Base-by-base conservation (phyloP, 441 rosid species). In the Capsella rubella region DNA sequence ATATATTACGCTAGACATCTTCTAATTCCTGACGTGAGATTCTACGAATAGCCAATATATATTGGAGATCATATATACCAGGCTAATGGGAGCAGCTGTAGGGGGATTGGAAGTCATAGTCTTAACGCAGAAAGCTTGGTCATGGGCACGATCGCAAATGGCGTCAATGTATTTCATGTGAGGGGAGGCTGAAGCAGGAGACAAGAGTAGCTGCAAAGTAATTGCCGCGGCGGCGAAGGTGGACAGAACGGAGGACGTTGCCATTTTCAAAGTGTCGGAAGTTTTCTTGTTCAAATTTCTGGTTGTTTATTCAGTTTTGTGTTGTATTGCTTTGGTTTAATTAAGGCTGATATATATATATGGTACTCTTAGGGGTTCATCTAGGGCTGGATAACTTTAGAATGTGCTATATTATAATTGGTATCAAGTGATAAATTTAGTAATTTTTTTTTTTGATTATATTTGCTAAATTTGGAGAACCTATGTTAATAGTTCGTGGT, bases 111-210 rank as follows among this genome's bases (percentile, higher is more conserved):
- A 16, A 32, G 74, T 69, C 39, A 76, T 46, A 27, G 70, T 76
- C 5, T 76, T 46, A 10, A 35, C 8, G 64, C 79, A 76, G 18
- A 34, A 63, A 3, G 46, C 8, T 53, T 69, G 54, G 64, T 77
- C 80, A 29, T 65, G 72, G 11, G 71, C 34, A 2, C 80, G 73
- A 40, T 77, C 76, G 2, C 80, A 77, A 15, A 77, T 21, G 4
- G 77, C 59, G 27, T 77, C 76, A 34, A 77, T 76, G 69, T 76
- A 57, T 27, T 64, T 55, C 55, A 64, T 59, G 69, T 58, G 59
- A 71, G 76, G 77, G 18, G 72, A 39, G 9, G 55, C 67, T 39
- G 72, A 71, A 29, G 56, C n/a, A 56, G 74, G 40, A 18, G 64
- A 27, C 21, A 64, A 18, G 31, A 70, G 25, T 64, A 70, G 39